phyloP scores from a whole-genome alignment of 1,139 yeast genomes.

The Arxiozyma heterogenica region DNA sequence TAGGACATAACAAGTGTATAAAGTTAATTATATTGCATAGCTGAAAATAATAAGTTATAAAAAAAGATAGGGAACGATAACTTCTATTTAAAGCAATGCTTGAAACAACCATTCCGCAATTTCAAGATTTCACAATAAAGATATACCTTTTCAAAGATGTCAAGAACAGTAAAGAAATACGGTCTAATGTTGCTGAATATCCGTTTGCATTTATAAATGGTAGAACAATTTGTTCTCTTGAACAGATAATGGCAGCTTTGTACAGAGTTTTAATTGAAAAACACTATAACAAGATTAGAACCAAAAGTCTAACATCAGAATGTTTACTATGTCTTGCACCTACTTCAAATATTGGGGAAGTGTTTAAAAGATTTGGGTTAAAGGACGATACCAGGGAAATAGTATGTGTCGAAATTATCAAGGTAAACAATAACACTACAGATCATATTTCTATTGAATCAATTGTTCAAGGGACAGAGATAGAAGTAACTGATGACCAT shows the following conservation, averaged over 20 bases:
- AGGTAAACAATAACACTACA: constrained; percentile 8
- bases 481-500: constrained; percentile 30
- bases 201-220: constrained; percentile 43
- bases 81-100: constrained; percentile 5
- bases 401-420: constrained; percentile 33
- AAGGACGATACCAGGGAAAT: constrained; percentile 32
- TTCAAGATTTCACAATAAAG: constrained; percentile 31
- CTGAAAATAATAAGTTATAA: too few species aligned
- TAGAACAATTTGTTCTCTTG: constrained; percentile 35
- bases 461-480: constrained; percentile 30
- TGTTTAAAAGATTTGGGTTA: constrained; percentile 40
- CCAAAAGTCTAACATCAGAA: constrained; percentile 46
- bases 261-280: constrained; percentile 42
- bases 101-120: constrained; percentile 35
- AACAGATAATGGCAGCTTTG: constrained; percentile 42
- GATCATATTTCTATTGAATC: constrained; percentile 1
- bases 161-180: constrained; percentile 32
- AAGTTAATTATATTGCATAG: too few species aligned
- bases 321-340: constrained; percentile 45
- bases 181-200: constrained; percentile 31
- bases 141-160: constrained; percentile 38
- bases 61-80: too few species aligned
- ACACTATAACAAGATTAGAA: constrained; percentile 35
- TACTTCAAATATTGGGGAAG: constrained; percentile 40
- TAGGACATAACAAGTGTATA: too few species aligned